These are phyloP conservation scores for Skeletonema costatum DNA, from an alignment of 108 stramenopile genomes.

Conservation along the genomic window DNA sequence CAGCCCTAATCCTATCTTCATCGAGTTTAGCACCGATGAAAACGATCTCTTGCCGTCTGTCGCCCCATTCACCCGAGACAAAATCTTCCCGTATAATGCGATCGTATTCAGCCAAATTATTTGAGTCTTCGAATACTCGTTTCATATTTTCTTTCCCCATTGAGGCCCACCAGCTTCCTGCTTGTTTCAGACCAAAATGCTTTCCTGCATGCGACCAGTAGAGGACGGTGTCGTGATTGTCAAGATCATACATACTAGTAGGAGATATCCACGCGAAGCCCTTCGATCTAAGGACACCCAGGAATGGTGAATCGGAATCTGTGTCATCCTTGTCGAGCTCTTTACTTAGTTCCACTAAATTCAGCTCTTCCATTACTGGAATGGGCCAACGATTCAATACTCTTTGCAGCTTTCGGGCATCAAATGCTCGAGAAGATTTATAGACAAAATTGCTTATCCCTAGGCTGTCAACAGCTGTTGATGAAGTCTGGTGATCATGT, in stretches of 20 bases:
- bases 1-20: slow-evolving; percentile 33
- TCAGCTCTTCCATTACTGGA: slow-evolving; percentile 76
- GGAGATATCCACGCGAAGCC: slow-evolving; percentile 95
- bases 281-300: slow-evolving; percentile 84
- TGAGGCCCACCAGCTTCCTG: slow-evolving; percentile 93
- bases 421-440: slow-evolving; percentile 78
- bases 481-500: slow-evolving; percentile 35
- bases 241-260: slow-evolving; percentile 41
- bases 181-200: slow-evolving; percentile 74
- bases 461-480: slow-evolving; percentile 62
- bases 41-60: slow-evolving; percentile 73
- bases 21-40: slow-evolving; percentile 63
- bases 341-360: slow-evolving; percentile 41
- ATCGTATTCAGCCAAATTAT: slow-evolving; percentile 60
- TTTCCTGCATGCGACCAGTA: slow-evolving; percentile 94
- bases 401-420: slow-evolving; percentile 49
- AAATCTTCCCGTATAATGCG: slow-evolving; percentile 78
- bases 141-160: slow-evolving; percentile 64
- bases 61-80: slow-evolving; percentile 67
- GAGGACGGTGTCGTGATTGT: slow-evolving; percentile 78
- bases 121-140: slow-evolving; percentile 37
- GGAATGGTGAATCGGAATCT: slow-evolving; percentile 28
- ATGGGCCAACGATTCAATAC: slow-evolving; percentile 74
- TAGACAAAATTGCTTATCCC: slow-evolving; percentile 92
- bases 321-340: slow-evolving; percentile 26